These are phyloP conservation scores for Aureobasidium namibiae DNA, from an alignment of 2,329 filamentous ascomycete genomes.

Conservation along the genomic window DNA sequence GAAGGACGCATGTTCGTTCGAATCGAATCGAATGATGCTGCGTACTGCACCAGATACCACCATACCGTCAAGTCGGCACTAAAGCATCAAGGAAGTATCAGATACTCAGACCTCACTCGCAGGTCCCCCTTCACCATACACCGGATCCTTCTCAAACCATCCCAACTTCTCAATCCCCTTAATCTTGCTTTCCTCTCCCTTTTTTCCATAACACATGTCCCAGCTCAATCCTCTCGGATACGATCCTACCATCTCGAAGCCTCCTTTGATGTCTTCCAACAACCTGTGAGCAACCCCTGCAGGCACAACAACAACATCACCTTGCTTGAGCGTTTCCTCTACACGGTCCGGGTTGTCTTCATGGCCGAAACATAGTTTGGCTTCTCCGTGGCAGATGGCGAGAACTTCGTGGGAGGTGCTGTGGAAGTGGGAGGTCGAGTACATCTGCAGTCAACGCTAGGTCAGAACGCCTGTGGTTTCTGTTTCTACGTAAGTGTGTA, in stretches of 20 bases:
- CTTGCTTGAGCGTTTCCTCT: slow-evolving; percentile 47
- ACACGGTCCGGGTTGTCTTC: slow-evolving; percentile 51
- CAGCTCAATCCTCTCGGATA: slow-evolving; percentile 53
- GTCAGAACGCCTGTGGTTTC: too few relatives aligned
- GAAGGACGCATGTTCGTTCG: neutral
- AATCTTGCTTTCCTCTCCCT: slow-evolving; percentile 47
- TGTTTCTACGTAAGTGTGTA: too few relatives aligned
- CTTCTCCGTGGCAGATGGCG: slow-evolving; percentile 49
- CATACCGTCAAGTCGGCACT: neutral
- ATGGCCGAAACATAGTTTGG: slow-evolving; percentile 58
- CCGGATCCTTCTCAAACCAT: slow-evolving; percentile 54
- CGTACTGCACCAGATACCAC: neutral
- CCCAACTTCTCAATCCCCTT: slow-evolving; percentile 39
- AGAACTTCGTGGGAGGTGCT: slow-evolving; percentile 60
- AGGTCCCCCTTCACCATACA: slow-evolving; percentile 50
- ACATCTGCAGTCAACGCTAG: slow-evolving; percentile 48
- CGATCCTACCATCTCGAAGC: slow-evolving; percentile 59
- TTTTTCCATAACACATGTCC: slow-evolving; percentile 65
- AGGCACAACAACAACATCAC: slow-evolving; percentile 58
- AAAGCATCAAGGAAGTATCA: neutral
- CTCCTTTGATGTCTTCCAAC: slow-evolving; percentile 46
- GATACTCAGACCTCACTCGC: slow-evolving; percentile 32
- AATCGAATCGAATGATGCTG: neutral
- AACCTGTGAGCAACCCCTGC: slow-evolving; percentile 59
- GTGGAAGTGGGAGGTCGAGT: slow-evolving; percentile 58